Evolutionary conservation across 345 rosid genomes (phyloP), one percentile per base, ranked within the genome.

Genomic region (Angophora floribunda): DNA sequence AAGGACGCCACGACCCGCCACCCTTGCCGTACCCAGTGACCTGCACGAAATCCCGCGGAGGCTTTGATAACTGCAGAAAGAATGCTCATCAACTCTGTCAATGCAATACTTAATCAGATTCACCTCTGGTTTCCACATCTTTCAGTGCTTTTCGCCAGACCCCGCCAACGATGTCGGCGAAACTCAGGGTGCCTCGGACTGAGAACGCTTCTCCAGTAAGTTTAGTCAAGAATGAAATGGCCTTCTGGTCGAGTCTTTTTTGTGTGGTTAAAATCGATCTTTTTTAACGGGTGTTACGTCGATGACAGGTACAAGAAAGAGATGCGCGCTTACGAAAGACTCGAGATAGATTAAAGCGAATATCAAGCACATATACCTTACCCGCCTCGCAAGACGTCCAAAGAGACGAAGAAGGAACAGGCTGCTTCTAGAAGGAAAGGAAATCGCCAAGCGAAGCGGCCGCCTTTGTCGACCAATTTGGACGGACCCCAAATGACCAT

Each of bases 71-170:
- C 32, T 52, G 16, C 85, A 87, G 7, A 50, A 26, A 13, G 52
- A 55, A 55, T 55, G 61, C 57, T 61, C 28, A 45, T 51, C 21
- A 19, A 55, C 32, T 52, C 12, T 14, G 51, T 49, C 44, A 11
- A 44, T 52, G 51, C 85, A 45, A 80, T 6, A 13, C 45, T 41
- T 15, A 9, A 80, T 80, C 8, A 86, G 44, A 51, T 22, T 57
- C 82, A 94, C 99, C 99, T 95, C 95, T 95, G 85, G 96, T 96
- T 80, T 96, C 96, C 5, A 95, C 94, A 88, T 97, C 99, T 86
- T 94, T 95, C 59, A 93, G 91, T 90, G 99, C 96, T 90, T 96
- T 96, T 91, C 98, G 96, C 97, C 98, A 96, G n/a, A 96, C 97
- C 13, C 92, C 99, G 85, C 96, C 96, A 75, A 97, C 96, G 78